Evolutionary conservation across 148 eudicot species (phyloP), one percentile per base, ranked within the genome.

Genomic region (Bassia scoparia): DNA sequence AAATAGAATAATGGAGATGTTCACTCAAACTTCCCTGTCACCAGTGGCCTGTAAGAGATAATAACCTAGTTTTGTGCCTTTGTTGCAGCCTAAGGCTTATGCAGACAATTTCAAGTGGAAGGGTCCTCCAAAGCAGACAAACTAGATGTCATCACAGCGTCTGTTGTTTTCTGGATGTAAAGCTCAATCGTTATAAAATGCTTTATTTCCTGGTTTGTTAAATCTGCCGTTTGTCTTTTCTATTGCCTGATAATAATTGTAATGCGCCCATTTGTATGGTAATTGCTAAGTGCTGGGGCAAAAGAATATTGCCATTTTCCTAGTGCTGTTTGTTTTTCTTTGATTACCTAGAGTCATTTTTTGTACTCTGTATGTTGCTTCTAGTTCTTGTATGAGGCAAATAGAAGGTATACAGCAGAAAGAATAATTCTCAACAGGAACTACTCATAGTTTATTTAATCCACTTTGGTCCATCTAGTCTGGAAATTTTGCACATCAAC

Each of bases 41-140:
- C 4, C 29, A 49, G 24, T 70, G n/a, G 17, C 26, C 27, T 53
- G 21, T 12, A 31, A 55, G n/a, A 67, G 41, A 4, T 34, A 74
- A 31, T 53, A 59, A 64, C 37, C 20, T 50, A 27, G 15, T 34
- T 44, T 15, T 44, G 43, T 7, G 2, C 53, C 54, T 48, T 33
- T 11, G 38, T 59, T 84, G 82, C 82, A 86, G 89, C 79, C 85
- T 7, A 86, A 86, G 74, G 67, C 89, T 14, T 86, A 86, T 23
- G 82, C 89, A 56, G 89, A 86, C 56, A 86, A 86, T 71, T 86
- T 86, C 78, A 86, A 86, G 74, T 86, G 89, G 89, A 86, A 80
- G 83, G 89, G 89, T 67, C 89, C 78, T 55, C 80, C 80, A 17
- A 76, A 31, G 59, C 74, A 76, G 80, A 64, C 67, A 76, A 50